A percentile compares a stretch with the other conserved stretches of the same genome.
These are phyloP conservation scores for Elaeis oleifera DNA, from an alignment of 202 grass and related monocot genomes.

Conservation along the genomic window DNA sequence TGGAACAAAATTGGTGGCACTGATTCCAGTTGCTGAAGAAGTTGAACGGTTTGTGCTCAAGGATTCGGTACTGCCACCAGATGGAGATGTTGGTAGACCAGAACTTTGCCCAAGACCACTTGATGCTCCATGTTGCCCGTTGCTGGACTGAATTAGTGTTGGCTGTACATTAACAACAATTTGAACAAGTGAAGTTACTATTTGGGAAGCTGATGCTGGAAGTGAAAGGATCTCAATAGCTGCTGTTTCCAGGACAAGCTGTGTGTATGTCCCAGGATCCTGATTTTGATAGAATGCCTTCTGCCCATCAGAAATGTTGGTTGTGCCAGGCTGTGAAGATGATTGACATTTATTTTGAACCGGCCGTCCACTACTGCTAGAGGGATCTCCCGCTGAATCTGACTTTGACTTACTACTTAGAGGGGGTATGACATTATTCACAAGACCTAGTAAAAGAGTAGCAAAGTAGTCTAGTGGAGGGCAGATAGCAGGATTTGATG, in stretches of 20 bases:
- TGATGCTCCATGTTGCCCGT: conserved; percentile 47
- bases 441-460: conserved; percentile 80
- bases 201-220: conserved; percentile 59
- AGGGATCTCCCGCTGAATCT: conserved; percentile 40
- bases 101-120: conserved; percentile 56
- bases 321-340: conserved; percentile 49
- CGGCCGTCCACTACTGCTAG: conserved; percentile 22
- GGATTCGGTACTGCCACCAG: conserved; percentile 54
- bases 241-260: conserved; percentile 95
- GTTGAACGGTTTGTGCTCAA: conserved; percentile 45
- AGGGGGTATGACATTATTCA: conserved; percentile 95
- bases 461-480: conserved; percentile 93
- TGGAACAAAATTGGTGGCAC: conserved; percentile 73
- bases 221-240: conserved; percentile 96
- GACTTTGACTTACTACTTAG: conserved; percentile 79
- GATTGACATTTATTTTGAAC: conserved; percentile 51
- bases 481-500: conserved; percentile 48
- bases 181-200: conserved; percentile 85
- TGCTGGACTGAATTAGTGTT: conserved; percentile 78
- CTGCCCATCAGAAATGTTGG: conserved; percentile 52
- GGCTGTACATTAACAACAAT: conserved; percentile 76
- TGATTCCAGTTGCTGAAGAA: conserved; percentile 50
- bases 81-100: conserved; percentile 71
- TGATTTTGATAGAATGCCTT: conserved; percentile 98
- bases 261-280: conserved; percentile 94